Conservation (phyloP, 495 filamentous ascomycete genomes). For the Xylaria acuta region DNA sequence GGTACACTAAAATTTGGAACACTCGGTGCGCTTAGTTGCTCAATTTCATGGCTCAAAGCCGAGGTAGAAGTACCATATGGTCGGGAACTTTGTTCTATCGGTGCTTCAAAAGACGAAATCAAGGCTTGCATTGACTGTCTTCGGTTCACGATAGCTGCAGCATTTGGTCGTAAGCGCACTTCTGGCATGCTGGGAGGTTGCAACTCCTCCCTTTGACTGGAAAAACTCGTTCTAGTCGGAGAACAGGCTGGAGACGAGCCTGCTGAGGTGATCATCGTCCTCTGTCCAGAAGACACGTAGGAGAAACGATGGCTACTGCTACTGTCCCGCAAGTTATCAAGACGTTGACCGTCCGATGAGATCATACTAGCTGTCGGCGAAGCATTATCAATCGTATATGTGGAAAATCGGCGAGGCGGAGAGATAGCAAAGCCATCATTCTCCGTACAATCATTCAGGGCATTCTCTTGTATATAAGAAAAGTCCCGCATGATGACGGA, state of each 20-base stretch:
- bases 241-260: constrained; percentile 61
- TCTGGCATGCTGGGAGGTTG: constrained; percentile 37
- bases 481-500: constrained; percentile 43
- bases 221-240: constrained; percentile 53
- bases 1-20: constrained; percentile 58
- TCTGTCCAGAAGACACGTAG: constrained; percentile 64
- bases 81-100: constrained; percentile 32
- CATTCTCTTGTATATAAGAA: constrained; percentile 41
- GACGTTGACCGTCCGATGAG: constrained; percentile 56
- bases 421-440: constrained; percentile 28
- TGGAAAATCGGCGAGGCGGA: constrained; percentile 26
- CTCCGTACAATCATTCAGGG: constrained; percentile 32
- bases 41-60: constrained; percentile 28
- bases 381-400: constrained; percentile 45
- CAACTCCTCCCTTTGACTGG: constrained; percentile 45
- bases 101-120: constrained; percentile 49
- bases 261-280: constrained; percentile 60
- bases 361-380: constrained; percentile 56
- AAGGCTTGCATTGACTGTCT: constrained; percentile 60
- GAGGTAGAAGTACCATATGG: constrained; percentile 13
- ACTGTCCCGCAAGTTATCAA: constrained; percentile 58
- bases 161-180: constrained; percentile 56
- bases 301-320: constrained; percentile 62
- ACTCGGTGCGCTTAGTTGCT: constrained; percentile 37
- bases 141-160: constrained; percentile 56